phyloP scores from a whole-genome alignment of 2,329 filamentous ascomycete genomes.

The Pseudodiploospora longispora region DNA sequence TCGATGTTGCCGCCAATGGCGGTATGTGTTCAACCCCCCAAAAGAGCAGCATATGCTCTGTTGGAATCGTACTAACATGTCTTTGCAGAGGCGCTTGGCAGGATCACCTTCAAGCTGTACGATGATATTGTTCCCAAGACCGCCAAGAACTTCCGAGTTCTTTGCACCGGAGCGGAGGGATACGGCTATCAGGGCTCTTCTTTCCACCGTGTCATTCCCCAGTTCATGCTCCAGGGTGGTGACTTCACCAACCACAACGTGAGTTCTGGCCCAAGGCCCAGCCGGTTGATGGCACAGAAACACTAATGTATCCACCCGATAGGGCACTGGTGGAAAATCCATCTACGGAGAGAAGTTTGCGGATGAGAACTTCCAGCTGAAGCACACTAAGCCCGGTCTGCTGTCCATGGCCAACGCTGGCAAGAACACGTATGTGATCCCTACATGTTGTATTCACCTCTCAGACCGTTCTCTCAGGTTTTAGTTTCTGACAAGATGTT shows the following conservation, averaged over 20 bases:
- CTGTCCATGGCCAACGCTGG: conserved; percentile 16
- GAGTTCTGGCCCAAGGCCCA: background rate
- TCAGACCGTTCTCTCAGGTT: no score
- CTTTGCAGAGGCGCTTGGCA: conserved; percentile 7
- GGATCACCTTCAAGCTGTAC: conserved; percentile 6
- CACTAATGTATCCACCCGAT: background rate
- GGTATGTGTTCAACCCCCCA: conserved; percentile 6
- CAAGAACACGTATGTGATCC: conserved; percentile 12
- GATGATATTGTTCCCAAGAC: conserved; percentile 7
- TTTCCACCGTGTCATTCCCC: conserved; percentile 9
- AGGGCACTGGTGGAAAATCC: conserved; percentile 15
- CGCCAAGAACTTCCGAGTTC: conserved; percentile 10
- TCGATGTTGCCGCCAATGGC: conserved; percentile 9
- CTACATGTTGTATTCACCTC: no score
- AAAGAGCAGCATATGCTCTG: background rate
- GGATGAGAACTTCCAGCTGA: conserved; percentile 14
- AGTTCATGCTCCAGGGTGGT: conserved; percentile 10
- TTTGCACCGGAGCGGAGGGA: conserved; percentile 8
- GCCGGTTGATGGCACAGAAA: background rate
- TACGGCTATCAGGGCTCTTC: background rate
- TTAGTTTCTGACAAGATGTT: no score
- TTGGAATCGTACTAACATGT: background rate
- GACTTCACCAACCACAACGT: conserved; percentile 5
- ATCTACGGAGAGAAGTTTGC: conserved; percentile 14
- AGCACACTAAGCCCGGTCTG: conserved; percentile 13